Evolutionary conservation across 805 yeast genomes (phyloP), one percentile per base, ranked within the genome.

Genomic region (Ogataea siamensis): DNA sequence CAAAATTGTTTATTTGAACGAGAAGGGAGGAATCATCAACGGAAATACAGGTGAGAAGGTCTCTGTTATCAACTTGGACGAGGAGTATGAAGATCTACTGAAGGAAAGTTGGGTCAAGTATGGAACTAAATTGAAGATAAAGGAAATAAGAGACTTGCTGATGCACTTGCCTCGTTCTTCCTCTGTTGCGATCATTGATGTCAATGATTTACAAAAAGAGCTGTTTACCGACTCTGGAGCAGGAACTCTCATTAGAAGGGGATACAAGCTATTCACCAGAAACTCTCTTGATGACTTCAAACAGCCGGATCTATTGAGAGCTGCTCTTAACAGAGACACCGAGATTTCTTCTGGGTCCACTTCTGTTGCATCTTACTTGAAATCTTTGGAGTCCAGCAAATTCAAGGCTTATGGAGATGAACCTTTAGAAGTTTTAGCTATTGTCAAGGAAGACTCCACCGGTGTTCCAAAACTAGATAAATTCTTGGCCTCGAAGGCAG

Each of bases 211-310:
- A 57, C 98, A 93, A 68, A 93, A 91, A 63, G 99, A 93, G 66
- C 76, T 93, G 57, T 93, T 93, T 68, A 93, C 99, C 27, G 99
- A 93, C 63, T 84, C 96, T 12, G 99, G 99, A 64, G 99, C 99
- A 20, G 99, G 99, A 59, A 93, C 99, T 31, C 74, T 93, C 70
- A 88, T 93, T 55, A 84, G 99, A 75, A 81, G 99, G 65, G 99
- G 99, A 46, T 87, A 91, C 69, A 87, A 87, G 67, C 73, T 93
- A 50, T 62, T 83, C 41, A 80, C 78, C 55, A 79, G 87, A 60
- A 74, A 77, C 54, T 75, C 83, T 15, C 67, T 88, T 38, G 64
- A 70, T 25, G 91, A 85, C 46, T 84, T 89, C 60, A 60, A 68
- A 23, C 77, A 80, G 43, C 76, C 87, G n/a, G 95, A 86, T 57